Base-by-base conservation (phyloP, 2,329 filamentous ascomycete species). In the Diaporthe sp. region DNA sequence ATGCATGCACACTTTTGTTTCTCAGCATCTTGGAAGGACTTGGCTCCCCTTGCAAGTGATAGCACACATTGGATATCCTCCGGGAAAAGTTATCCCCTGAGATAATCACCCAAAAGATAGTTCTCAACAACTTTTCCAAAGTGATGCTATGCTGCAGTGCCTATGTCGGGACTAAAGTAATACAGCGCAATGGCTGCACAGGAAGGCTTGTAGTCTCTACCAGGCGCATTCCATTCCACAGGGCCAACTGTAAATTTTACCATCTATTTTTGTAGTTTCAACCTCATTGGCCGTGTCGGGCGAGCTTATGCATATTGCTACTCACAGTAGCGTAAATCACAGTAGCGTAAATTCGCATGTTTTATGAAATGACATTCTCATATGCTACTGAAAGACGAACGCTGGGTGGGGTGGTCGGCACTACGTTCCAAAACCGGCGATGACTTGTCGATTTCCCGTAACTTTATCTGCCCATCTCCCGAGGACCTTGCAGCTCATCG, bases 381-480 rank as follows among this genome's bases (percentile, higher is more conserved):
- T 17, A 2, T 28, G 28, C 15, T 22, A 38, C 13, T 19, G 19
- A 8, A 57, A 12, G n/a, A 33, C 19, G 30, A 38, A 22, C 15
- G 52, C n/a, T 12, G 42, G 42, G 57, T 64, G 54, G 40, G 25
- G 58, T 33, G 19, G 33, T 64, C 35, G 33, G 30, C 22, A 54
- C 4, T 4, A 19, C 15, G 57, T 72, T 17, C 33, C 22, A 35
- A 35, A 50, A 45, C 4, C 33, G n/a, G 45, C 30, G 45, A 30
- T 64, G 45, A 58, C 42, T 30, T 5, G 42, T 64, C 57, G 45
- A 72, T 72, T 61, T 64, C 57, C 57, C 70, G 57, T 17, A 72
- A 72, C 57, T 64, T 61, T 45, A 72, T 72, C 35, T 64, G 30
- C 47, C 64, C 47, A 30, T 40, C 22, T 67, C 13, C 64, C n/a